A percentile compares a stretch with the other conserved stretches of the same genome.
Conservation (phyloP, 176 grass and related monocot genomes). For the Lolium rigidum region DNA sequence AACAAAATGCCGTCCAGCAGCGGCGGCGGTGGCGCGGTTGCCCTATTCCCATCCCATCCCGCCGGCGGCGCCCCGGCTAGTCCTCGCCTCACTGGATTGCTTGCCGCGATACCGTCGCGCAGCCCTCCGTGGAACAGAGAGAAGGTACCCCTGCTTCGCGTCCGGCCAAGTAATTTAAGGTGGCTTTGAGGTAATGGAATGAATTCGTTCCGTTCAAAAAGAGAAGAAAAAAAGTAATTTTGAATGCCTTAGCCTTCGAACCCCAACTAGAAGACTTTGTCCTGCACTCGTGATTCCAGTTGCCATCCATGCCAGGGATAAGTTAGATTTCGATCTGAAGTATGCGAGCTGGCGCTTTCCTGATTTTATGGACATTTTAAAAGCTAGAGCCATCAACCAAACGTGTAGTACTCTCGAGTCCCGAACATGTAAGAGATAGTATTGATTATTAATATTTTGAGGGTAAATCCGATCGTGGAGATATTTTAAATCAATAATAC, state of each 20-base stretch:
- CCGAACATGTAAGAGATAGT: background rate
- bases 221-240: no score
- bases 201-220: background rate
- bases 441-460: background rate
- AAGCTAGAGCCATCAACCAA: background rate
- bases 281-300: background rate
- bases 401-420: background rate
- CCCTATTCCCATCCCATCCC: background rate
- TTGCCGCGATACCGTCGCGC: background rate
- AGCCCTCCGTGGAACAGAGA: background rate
- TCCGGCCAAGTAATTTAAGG: background rate
- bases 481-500: background rate
- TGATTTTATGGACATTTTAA: background rate
- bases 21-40: background rate
- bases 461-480: background rate
- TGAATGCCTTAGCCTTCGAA: background rate
- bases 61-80: background rate
- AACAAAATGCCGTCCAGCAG: background rate
- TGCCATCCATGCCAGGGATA: background rate
- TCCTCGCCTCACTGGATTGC: background rate
- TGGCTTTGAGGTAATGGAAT: background rate
- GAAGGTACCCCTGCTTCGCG: slow-evolving; percentile 30
- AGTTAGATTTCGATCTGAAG: background rate
- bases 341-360: background rate
- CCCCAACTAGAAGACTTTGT: background rate